Evolutionary conservation across 495 filamentous ascomycete species (phyloP).

Genomic region (Neurospora sp.): DNA sequence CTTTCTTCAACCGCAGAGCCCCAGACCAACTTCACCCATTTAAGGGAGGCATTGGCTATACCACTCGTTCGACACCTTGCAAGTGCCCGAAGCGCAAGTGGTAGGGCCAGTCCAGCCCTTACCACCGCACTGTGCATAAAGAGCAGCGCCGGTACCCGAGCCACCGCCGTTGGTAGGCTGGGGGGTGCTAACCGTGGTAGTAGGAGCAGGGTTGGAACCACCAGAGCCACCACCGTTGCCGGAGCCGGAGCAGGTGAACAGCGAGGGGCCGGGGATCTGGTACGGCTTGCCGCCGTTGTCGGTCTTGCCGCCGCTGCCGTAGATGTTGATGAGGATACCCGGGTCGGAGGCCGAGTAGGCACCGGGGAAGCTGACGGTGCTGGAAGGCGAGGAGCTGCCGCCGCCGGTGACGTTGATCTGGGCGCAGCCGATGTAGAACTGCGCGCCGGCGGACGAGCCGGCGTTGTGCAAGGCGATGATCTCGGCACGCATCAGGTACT

Average conservation of each 20-base stretch:
- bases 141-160: constrained; percentile 1
- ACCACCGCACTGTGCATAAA: constrained; percentile 21
- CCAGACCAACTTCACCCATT: neutral
- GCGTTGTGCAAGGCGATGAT: constrained; percentile 41
- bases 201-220: neutral
- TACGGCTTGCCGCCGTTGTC: constrained; percentile 30
- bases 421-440: constrained; percentile 41
- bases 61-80: constrained; percentile 17
- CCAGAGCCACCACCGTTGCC: constrained; percentile 8
- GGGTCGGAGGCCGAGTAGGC: constrained; percentile 38
- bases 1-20: neutral
- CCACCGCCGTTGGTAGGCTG: neutral
- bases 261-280: constrained; percentile 28
- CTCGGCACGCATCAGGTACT: constrained; percentile 45
- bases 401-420: constrained; percentile 41
- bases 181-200: neutral
- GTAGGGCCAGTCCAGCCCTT: constrained; percentile 17
- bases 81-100: constrained; percentile 13
- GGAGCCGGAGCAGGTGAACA: constrained; percentile 21
- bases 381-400: constrained; percentile 26
- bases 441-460: constrained; percentile 27
- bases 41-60: constrained; percentile 15
- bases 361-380: constrained; percentile 38
- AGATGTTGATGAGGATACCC: constrained; percentile 35
- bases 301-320: constrained; percentile 24